phyloP scores from a whole-genome alignment of 164 flowering plant genomes.

The Magnolia kwangsiensis region DNA sequence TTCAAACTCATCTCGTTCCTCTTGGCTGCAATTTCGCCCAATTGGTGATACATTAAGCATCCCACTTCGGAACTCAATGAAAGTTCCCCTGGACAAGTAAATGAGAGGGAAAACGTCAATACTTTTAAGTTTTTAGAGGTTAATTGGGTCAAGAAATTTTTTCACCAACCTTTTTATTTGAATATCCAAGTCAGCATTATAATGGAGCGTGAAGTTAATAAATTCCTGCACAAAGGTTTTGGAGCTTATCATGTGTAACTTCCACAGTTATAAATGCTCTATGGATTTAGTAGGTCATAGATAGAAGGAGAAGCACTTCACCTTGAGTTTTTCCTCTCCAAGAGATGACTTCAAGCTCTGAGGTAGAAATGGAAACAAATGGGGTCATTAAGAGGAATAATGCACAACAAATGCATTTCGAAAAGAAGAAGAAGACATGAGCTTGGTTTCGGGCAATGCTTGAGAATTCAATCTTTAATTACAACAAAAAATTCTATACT shows the following conservation, averaged over 20 bases:
- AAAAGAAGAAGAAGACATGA: background rate
- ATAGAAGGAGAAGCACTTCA: constrained; percentile 21
- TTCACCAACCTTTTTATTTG: constrained; percentile 86
- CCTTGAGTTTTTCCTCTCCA: constrained; percentile 94
- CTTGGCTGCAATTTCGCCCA: constrained; percentile 97
- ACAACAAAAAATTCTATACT: background rate
- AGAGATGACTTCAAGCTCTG: constrained; percentile 90
- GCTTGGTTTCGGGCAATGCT: background rate
- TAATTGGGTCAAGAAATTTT: background rate
- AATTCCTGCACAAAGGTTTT: constrained; percentile 60
- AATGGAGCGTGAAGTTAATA: constrained; percentile 88
- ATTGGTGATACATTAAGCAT: constrained; percentile 97
- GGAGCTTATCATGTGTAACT: background rate
- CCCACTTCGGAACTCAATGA: constrained; percentile 88
- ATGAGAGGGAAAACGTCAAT: background rate
- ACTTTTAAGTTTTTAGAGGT: background rate
- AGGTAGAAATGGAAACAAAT: constrained; percentile 2
- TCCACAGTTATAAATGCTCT: background rate
- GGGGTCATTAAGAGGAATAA: background rate
- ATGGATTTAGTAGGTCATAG: background rate
- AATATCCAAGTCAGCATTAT: constrained; percentile 96
- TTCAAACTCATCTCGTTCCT: constrained; percentile 92
- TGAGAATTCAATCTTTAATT: too few relatives aligned
- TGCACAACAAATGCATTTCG: background rate
- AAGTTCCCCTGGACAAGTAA: constrained; percentile 67